A percentile compares a stretch with the other conserved stretches of the same genome.
phyloP scores from a whole-genome alignment of 2,329 filamentous ascomycete species.

The Pseudogymnoascus sp. region DNA sequence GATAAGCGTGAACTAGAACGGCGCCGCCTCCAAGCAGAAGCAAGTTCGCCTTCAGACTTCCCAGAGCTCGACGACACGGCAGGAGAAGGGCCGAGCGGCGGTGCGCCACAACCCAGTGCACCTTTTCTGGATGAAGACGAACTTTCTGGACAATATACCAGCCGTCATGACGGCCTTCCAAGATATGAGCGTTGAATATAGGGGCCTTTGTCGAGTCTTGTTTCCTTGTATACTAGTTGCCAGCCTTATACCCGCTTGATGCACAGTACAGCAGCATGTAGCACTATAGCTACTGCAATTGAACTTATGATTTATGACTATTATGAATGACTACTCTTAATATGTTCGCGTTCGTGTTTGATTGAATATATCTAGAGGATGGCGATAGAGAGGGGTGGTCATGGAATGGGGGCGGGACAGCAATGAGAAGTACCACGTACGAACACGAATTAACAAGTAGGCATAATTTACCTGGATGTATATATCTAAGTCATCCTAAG shows the following conservation, averaged over 20 bases:
- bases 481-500: not conserved
- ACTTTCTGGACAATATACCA: conserved; percentile 35
- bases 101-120: conserved; percentile 43
- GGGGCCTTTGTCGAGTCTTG: not conserved
- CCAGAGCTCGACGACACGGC: conserved; percentile 29
- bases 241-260: conserved; percentile 5
- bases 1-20: conserved; percentile 64
- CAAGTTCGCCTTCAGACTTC: conserved; percentile 44
- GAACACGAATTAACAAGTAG: not conserved
- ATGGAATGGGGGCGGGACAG: not conserved
- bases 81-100: conserved; percentile 23
- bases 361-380: not conserved
- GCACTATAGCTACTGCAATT: not conserved
- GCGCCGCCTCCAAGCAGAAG: conserved; percentile 41
- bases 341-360: not conserved
- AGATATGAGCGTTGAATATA: conserved; percentile 25
- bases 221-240: conserved; percentile 4
- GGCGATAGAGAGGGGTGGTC: not conserved
- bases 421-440: not conserved
- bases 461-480: not conserved
- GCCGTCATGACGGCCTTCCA: conserved; percentile 22
- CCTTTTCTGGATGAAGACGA: conserved; percentile 49
- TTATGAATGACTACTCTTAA: not conserved
- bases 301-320: conserved; percentile 1
- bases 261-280: not conserved